These are phyloP conservation scores for Adansonia madagascariensis DNA, from an alignment of 441 rosid genomes.

Conservation along the genomic window DNA sequence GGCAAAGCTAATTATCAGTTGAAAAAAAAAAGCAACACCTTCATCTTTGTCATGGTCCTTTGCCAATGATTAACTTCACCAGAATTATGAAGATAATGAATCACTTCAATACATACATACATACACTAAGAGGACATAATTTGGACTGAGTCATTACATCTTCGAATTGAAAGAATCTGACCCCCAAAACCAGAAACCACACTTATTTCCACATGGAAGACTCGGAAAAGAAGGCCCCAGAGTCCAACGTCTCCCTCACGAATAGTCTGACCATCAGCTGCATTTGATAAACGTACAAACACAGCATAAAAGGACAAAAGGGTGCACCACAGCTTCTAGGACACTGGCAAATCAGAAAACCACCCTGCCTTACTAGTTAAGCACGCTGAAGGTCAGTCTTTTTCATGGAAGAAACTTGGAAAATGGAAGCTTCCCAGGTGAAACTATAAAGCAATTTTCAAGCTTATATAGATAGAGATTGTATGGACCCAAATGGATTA, in stretches of 20 bases:
- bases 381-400: not conserved
- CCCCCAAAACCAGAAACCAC: not conserved
- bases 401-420: slow-evolving; percentile 12
- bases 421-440: not conserved
- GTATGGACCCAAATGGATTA: not conserved
- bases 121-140: not conserved
- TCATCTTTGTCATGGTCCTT: not conserved
- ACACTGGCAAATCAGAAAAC: not conserved
- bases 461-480: not conserved
- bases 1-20: not conserved
- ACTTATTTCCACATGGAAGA: slow-evolving; percentile 12
- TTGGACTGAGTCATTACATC: not conserved
- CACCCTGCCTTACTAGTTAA: not conserved
- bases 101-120: not conserved
- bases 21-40: not conserved
- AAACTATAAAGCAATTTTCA: not conserved
- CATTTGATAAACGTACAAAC: not conserved
- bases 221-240: not conserved
- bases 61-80: too few species aligned
- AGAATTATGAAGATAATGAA: not conserved
- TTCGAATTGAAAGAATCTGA: not conserved
- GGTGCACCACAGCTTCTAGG: not conserved
- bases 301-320: not conserved
- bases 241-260: not conserved
- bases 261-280: too few species aligned